Conservation (phyloP, 73 alveolate species). For the Paramecium sexaurelia region DNA sequence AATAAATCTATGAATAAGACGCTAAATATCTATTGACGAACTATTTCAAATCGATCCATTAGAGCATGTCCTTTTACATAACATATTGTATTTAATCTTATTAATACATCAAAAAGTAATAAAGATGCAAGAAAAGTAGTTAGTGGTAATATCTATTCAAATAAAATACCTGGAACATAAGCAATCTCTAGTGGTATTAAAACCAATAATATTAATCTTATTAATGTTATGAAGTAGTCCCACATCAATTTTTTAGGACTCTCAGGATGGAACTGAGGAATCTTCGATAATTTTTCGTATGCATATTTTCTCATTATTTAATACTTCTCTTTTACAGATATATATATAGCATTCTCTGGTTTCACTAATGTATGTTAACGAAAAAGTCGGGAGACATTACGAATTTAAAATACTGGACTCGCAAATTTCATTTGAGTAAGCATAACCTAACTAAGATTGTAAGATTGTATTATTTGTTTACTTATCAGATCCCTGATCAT, state of each 20-base stretch:
- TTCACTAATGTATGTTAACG: conserved; percentile 24
- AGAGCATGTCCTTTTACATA: conserved; percentile 22
- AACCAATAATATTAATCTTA: not conserved
- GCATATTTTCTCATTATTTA: not conserved
- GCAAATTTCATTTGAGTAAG: conserved; percentile 18
- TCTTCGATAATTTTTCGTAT: not conserved
- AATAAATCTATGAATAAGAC: not conserved
- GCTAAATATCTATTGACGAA: not conserved
- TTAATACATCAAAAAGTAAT: not conserved
- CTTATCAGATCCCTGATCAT: conserved; percentile 19
- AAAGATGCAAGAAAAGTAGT: not conserved
- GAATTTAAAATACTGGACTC: not conserved
- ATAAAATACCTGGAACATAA: not conserved
- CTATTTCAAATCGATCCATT: conserved; percentile 3
- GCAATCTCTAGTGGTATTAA: conserved; percentile 27
- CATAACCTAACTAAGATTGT: not conserved
- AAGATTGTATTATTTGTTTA: not conserved
- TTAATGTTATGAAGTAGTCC: not conserved
- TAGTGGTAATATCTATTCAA: not conserved
- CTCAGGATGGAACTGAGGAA: conserved; percentile 40
- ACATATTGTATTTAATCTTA: conserved; percentile 13
- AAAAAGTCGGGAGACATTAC: conserved; percentile 20
- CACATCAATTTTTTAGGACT: not conserved
- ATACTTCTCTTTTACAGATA: not conserved
- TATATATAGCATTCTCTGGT: not conserved